phyloP scores from a whole-genome alignment of 345 rosid species.

The Brassica nigra region DNA sequence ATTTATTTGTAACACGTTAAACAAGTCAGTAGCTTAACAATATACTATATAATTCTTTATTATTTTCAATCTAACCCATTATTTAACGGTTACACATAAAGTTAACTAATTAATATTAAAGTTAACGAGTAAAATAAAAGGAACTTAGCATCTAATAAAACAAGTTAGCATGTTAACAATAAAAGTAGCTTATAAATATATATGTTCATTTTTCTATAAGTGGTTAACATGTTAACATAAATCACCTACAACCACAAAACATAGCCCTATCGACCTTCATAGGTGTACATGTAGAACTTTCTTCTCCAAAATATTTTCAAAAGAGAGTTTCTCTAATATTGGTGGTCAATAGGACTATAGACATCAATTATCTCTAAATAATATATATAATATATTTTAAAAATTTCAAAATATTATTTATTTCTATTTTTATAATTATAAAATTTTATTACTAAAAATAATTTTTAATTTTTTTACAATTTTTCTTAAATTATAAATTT shows the following conservation, averaged over 20 bases:
- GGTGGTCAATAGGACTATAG: too few relatives aligned
- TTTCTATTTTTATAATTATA: too few relatives aligned
- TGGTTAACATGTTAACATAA: not conserved
- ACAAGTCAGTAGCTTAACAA: not conserved
- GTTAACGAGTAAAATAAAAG: not conserved
- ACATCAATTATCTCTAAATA: too few relatives aligned
- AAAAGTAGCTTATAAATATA: not conserved
- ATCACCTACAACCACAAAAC: not conserved
- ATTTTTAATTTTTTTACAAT: too few relatives aligned
- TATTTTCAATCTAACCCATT: not conserved
- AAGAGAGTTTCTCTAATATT: too few relatives aligned
- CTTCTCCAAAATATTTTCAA: too few relatives aligned
- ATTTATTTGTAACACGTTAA: not conserved
- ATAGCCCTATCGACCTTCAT: not conserved
- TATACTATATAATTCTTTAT: too few relatives aligned
- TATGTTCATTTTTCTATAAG: not conserved
- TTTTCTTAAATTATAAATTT: too few relatives aligned
- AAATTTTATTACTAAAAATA: too few relatives aligned
- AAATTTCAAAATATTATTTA: too few relatives aligned
- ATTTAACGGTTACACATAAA: not conserved
- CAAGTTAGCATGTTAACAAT: not conserved
- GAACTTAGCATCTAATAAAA: not conserved
- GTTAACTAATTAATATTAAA: not conserved
- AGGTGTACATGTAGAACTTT: not conserved
- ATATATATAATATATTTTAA: too few relatives aligned